Conservation (phyloP, 352 stramenopile genomes). For the Globisporangium lucens region DNA sequence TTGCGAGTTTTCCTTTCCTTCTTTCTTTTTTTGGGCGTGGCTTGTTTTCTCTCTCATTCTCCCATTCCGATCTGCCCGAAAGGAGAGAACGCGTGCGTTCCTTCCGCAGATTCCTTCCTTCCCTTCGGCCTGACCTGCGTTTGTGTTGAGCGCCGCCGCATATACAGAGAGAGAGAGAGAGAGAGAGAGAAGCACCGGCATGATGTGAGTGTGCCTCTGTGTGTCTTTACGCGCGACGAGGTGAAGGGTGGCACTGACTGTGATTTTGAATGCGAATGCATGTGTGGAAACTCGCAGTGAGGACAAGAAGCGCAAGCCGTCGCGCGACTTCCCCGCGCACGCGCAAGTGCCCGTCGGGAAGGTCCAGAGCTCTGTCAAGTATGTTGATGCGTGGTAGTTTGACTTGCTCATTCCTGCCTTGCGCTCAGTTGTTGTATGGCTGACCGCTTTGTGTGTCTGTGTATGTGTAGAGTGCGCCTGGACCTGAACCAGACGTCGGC, state of each 20-base stretch:
- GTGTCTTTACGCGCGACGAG: neutral
- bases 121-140: neutral
- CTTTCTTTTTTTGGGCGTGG: conserved; percentile 8
- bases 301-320: conserved; percentile 86
- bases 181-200: neutral
- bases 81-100: neutral
- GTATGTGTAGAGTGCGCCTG: conserved; percentile 35
- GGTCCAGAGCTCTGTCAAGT: conserved; percentile 38
- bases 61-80: neutral
- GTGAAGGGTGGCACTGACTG: neutral
- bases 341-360: conserved; percentile 68
- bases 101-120: conserved; percentile 4
- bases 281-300: conserved; percentile 26
- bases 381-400: conserved; percentile 2
- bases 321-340: conserved; percentile 70
- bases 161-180: neutral
- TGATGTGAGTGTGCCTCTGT: conserved; percentile 6
- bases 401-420: neutral
- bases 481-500: conserved; percentile 45
- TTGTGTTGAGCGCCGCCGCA: neutral
- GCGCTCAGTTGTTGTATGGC: conserved; percentile 12
- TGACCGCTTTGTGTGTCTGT: neutral
- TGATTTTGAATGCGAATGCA: neutral
- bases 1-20: neutral
- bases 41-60: conserved; percentile 11